phyloP scores from a whole-genome alignment of 306 rosid species.

The Sicyos edulis region DNA sequence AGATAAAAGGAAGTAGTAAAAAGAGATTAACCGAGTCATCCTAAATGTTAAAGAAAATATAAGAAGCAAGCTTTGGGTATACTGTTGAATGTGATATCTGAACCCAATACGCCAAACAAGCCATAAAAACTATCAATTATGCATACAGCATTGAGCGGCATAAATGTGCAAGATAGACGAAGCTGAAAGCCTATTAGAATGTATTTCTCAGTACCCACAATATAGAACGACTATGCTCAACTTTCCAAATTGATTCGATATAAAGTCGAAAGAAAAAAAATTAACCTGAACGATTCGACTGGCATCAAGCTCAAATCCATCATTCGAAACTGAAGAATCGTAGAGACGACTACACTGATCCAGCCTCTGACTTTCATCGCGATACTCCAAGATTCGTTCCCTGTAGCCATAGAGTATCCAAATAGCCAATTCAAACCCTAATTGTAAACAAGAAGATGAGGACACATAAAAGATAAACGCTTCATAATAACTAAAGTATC shows the following conservation, averaged over 20 bases:
- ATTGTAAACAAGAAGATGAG: not conserved
- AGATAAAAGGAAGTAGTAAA: no score
- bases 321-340: constrained; percentile 67
- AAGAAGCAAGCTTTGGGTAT: no score
- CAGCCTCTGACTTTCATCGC: constrained; percentile 86
- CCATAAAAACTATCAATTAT: no score
- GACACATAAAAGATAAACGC: not conserved
- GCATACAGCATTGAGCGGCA: no score
- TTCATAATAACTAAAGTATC: not conserved
- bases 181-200: no score
- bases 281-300: constrained; percentile 83
- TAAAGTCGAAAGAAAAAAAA: constrained; percentile 9
- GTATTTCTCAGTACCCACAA: not conserved
- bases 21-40: no score
- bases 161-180: no score
- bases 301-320: constrained; percentile 87
- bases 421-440: constrained; percentile 12
- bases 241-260: not conserved
- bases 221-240: not conserved
- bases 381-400: constrained; percentile 73
- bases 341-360: constrained; percentile 94
- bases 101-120: no score
- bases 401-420: constrained; percentile 29
- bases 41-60: no score
- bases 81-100: no score